Conservation (phyloP, 2,329 filamentous ascomycete species). For the Verticillium tricorpus region DNA sequence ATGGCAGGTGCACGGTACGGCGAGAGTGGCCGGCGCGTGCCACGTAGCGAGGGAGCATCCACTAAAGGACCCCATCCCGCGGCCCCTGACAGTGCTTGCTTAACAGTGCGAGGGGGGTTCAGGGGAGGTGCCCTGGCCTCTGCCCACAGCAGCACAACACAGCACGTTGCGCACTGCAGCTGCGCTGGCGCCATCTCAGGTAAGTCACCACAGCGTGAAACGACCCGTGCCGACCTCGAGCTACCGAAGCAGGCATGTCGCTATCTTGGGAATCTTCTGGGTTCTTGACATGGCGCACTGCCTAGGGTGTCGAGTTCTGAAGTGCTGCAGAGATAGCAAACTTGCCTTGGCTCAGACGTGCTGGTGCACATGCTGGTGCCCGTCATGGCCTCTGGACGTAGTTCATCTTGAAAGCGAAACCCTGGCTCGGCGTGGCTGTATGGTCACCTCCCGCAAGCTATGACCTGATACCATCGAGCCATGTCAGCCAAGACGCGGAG, state of each 20-base stretch:
- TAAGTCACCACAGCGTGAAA: not conserved
- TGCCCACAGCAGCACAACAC: not conserved
- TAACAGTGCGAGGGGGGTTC: not conserved
- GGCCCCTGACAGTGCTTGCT: not conserved
- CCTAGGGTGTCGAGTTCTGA: too few relatives aligned
- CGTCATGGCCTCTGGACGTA: too few relatives aligned
- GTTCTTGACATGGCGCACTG: too few relatives aligned
- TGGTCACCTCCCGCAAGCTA: too few relatives aligned
- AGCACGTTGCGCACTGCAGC: not conserved
- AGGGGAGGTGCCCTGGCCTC: not conserved
- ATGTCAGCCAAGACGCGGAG: not conserved
- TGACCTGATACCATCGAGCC: not conserved
- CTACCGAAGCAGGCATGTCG: not conserved
- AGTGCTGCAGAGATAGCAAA: not conserved
- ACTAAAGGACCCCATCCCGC: not conserved
- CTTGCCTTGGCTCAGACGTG: too few relatives aligned
- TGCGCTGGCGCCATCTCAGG: not conserved
- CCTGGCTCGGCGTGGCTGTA: too few relatives aligned
- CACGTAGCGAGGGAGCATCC: not conserved
- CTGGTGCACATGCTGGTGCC: too few relatives aligned
- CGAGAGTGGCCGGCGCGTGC: not conserved
- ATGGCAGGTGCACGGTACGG: not conserved
- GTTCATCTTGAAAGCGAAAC: too few relatives aligned
- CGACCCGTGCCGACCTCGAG: not conserved
- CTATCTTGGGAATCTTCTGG: not conserved